Evolutionary conservation across 495 filamentous ascomycete genomes (phyloP).

Genomic region (Polyplosphaeria fusca): DNA sequence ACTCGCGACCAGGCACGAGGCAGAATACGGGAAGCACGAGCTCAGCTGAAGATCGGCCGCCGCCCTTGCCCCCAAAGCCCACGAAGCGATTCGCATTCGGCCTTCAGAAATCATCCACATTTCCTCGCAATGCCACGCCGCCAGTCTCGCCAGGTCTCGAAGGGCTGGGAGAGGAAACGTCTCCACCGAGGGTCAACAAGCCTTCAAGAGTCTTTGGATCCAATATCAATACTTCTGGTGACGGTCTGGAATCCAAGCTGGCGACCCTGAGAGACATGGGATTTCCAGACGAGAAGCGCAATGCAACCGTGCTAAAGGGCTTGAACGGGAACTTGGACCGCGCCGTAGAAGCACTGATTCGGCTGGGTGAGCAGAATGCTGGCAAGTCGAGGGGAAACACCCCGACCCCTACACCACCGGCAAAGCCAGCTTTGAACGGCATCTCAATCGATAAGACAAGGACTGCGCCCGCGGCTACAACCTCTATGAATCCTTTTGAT

Average conservation of each 20-base stretch:
- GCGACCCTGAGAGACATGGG: constrained; percentile 84
- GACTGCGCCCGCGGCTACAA: constrained; percentile 12
- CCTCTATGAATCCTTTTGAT: constrained; percentile 52
- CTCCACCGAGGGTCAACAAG: constrained; percentile 52
- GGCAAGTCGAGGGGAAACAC: constrained; percentile 17
- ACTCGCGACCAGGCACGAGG: constrained; percentile 37
- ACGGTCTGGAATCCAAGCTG: constrained; percentile 66
- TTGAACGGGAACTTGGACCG: constrained; percentile 79
- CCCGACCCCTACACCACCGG: constrained; percentile 24
- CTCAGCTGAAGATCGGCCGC: constrained; percentile 54
- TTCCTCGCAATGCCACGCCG: constrained; percentile 42
- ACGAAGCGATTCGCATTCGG: constrained; percentile 71
- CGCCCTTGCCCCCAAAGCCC: constrained; percentile 82
- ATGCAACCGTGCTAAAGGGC: constrained; percentile 72
- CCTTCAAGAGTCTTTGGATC: constrained; percentile 65
- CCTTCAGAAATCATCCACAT: constrained; percentile 68
- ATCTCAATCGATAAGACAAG: constrained; percentile 27
- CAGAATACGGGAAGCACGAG: constrained; percentile 53
- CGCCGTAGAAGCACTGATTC: constrained; percentile 75
- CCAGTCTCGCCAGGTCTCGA: constrained; percentile 37
- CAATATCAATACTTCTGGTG: constrained; percentile 57
- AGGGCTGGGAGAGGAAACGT: constrained; percentile 31
- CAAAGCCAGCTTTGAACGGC: constrained; percentile 24
- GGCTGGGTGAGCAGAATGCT: constrained; percentile 63
- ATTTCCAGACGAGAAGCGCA: constrained; percentile 79